A percentile compares a stretch with the other conserved stretches of the same genome.
Conservation (phyloP, 1,284 basidiomycete genomes). For the Tremellales sp. region DNA sequence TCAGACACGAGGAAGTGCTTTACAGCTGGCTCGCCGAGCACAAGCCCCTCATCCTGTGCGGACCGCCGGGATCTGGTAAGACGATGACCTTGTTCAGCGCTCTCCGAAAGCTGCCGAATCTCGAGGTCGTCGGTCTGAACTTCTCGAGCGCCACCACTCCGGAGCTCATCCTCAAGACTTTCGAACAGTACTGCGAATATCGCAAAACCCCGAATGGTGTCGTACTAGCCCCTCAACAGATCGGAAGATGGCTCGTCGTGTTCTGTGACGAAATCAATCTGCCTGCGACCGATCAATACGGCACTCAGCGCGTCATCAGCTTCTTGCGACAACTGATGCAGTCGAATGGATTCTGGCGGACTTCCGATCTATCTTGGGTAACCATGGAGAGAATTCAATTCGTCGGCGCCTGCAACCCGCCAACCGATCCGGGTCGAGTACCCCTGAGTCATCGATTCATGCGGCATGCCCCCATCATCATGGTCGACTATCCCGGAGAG, state of each 20-base stretch:
- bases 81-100: conserved; percentile 99
- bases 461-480: conserved; percentile 95
- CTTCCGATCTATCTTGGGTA: conserved; percentile 95
- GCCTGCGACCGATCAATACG: conserved; percentile 95
- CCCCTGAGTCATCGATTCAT: conserved; percentile 95
- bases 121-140: conserved; percentile 98
- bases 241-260: conserved; percentile 95
- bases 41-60: conserved; percentile 97
- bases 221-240: conserved; percentile 86
- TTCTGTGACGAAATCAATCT: conserved; percentile 99
- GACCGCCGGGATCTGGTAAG: conserved; percentile 98
- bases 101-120: conserved; percentile 92
- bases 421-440: conserved; percentile 99
- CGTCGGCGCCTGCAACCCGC: conserved; percentile 98
- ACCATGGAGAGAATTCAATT: conserved; percentile 97
- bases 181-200: conserved; percentile 99
- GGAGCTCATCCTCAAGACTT: conserved; percentile 96
- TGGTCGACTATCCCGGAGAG: conserved; percentile 99
- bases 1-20: conserved; percentile 96
- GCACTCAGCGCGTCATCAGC: conserved; percentile 96
- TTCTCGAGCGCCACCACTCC: conserved; percentile 99
- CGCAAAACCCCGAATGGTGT: conserved; percentile 97
- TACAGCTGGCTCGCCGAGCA: conserved; percentile 99
- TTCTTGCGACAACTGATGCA: conserved; percentile 98
- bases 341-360: conserved; percentile 90